These are phyloP conservation scores for Lactarius evosmus DNA, from an alignment of 768 basidiomycete genomes.

Conservation along the genomic window DNA sequence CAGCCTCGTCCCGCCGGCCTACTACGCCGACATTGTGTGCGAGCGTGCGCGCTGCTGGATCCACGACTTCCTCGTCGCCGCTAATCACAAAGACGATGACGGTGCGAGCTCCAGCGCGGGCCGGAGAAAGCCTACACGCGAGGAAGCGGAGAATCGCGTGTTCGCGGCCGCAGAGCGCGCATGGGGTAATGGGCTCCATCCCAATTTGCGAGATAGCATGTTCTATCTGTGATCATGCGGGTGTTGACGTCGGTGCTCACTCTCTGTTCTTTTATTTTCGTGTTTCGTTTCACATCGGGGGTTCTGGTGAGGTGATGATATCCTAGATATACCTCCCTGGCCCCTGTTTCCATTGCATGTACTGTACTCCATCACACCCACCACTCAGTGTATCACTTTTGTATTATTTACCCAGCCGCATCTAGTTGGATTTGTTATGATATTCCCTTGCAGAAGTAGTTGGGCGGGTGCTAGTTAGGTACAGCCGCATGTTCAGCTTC, in stretches of 20 bases:
- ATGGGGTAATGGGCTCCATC: conserved; percentile 44
- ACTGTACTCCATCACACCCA: neutral
- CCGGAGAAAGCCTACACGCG: conserved; percentile 34
- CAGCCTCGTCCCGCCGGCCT: conserved; percentile 74
- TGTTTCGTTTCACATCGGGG: neutral
- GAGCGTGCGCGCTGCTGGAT: conserved; percentile 75
- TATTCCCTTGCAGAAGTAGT: neutral
- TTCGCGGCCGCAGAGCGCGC: conserved; percentile 42
- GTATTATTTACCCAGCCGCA: neutral
- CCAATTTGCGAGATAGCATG: conserved; percentile 60
- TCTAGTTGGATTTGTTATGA: neutral
- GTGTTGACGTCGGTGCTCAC: too few relatives aligned
- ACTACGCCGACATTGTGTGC: conserved; percentile 80
- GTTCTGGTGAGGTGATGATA: neutral
- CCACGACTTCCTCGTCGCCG: conserved; percentile 57
- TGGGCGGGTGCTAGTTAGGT: too few relatives aligned
- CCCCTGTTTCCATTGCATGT: neutral
- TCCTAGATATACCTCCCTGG: neutral
- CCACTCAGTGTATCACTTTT: neutral
- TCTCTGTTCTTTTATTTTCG: neutral
- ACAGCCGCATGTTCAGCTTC: too few relatives aligned
- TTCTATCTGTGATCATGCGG: conserved; percentile 58
- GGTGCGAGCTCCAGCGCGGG: conserved; percentile 19
- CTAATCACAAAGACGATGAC: conserved; percentile 35
- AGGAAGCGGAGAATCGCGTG: conserved; percentile 32